Conservation (phyloP, 805 yeast species). For the Kodamaea nitidulidarum region DNA sequence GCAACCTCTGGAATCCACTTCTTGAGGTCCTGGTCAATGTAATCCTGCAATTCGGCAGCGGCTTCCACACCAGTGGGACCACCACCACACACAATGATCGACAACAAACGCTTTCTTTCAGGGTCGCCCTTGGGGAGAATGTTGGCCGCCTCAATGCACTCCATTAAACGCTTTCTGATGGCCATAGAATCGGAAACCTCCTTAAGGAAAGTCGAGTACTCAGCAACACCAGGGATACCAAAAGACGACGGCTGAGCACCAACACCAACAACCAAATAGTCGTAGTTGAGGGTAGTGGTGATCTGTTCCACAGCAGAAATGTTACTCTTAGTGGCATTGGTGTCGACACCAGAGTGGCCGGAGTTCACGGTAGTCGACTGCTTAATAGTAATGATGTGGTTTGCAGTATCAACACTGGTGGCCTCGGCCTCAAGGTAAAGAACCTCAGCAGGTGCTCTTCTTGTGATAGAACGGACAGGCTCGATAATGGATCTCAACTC, state of each 20-base stretch:
- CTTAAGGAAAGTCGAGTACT: constrained; percentile 82
- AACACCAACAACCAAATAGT: constrained; percentile 85
- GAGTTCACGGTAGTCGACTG: constrained; percentile 54
- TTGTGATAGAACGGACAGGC: constrained; percentile 83
- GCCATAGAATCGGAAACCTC: constrained; percentile 85
- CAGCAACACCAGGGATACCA: constrained; percentile 91
- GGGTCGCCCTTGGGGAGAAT: constrained; percentile 69
- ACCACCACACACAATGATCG: constrained; percentile 93
- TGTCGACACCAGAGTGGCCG: constrained; percentile 51
- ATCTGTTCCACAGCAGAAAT: constrained; percentile 41
- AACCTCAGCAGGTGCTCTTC: constrained; percentile 74
- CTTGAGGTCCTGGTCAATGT: constrained; percentile 82
- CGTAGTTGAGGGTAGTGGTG: constrained; percentile 54
- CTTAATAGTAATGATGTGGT: constrained; percentile 60
- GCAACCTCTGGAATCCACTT: constrained; percentile 88
- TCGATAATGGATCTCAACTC: constrained; percentile 89
- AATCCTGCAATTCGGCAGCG: constrained; percentile 95
- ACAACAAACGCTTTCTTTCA: constrained; percentile 80
- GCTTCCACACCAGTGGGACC: constrained; percentile 99
- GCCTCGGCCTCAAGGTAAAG: constrained; percentile 89
- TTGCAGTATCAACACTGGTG: constrained; percentile 69
- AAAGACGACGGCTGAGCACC: constrained; percentile 95
- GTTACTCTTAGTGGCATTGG: constrained; percentile 39
- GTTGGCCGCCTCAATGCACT: constrained; percentile 84
- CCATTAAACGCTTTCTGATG: constrained; percentile 79